A percentile compares a stretch with the other conserved stretches of the same genome.
These are phyloP conservation scores for Isoetes engelmannii DNA, from an alignment of 83 land plant genomes.

Conservation along the genomic window DNA sequence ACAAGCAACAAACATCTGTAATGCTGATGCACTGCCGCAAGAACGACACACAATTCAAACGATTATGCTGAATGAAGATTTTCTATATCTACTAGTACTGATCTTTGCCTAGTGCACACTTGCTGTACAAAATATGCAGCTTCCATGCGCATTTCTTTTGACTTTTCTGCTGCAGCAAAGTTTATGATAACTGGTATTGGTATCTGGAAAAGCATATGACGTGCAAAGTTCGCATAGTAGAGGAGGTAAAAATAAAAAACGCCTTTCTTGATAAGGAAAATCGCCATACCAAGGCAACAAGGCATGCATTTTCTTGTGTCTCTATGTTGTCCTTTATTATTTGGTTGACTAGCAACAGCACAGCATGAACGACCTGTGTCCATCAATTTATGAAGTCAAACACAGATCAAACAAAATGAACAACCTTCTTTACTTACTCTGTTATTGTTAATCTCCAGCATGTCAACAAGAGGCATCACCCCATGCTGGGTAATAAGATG, in stretches of 20 bases:
- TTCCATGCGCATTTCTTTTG: constrained; percentile 86
- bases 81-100: too few relatives aligned
- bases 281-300: constrained; percentile 65
- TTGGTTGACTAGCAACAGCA: constrained; percentile 79
- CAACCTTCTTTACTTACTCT: constrained; percentile 48
- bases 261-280: background rate
- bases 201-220: constrained; percentile 38
- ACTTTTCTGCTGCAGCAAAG: constrained; percentile 73
- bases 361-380: constrained; percentile 70
- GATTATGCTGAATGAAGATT: background rate
- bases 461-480: constrained; percentile 75
- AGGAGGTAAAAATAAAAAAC: background rate
- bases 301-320: constrained; percentile 96
- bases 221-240: constrained; percentile 13
- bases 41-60: background rate
- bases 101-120: constrained; percentile 67
- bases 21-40: constrained; percentile 54
- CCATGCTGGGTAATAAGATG: constrained; percentile 79
- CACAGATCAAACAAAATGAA: background rate
- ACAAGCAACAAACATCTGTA: constrained; percentile 98
- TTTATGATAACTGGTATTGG: constrained; percentile 74
- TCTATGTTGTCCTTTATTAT: constrained; percentile 66
- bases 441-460: constrained; percentile 76
- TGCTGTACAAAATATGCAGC: constrained; percentile 92
- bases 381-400: background rate